Evolutionary conservation across 148 eudicot genomes (phyloP), one percentile per base, ranked within the genome.

Genomic region (Cornus florida): DNA sequence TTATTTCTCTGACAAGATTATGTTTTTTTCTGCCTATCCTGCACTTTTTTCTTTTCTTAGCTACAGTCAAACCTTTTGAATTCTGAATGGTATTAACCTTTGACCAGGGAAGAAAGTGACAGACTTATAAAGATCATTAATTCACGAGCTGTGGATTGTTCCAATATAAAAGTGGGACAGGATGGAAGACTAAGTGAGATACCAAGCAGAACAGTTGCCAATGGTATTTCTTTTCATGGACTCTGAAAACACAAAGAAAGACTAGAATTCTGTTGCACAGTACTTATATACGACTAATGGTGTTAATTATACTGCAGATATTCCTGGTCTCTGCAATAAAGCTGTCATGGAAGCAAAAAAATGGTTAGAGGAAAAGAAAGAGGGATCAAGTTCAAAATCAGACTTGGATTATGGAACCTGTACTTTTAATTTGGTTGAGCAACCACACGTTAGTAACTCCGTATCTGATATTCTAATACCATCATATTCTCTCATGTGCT

Each of bases 361-460:
- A 68, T 95, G 98, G 98, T 80, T 91, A 77, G 88, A 90, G 84
- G 92, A 93, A 72, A 93, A 88, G 88, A 92, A 86, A 73, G 80
- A 64, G 56, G 85, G 85, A 81, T 84, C 91, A 56, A 87, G 81
- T 69, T 86, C 90, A 70, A 88, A 83, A 83, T 74, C 78, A 72
- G 81, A 79, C 67, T 50, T 69, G 83, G 89, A 80, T 60, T 71
- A 70, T 73, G 86, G 82, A 75, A 77, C 72, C 76, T 76, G 43
- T 83, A 69, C 74, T 72, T 53, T 82, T 59, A 80, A 81, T 70
- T 74, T 82, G 69, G 83, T 76, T 14, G 67, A 82, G 82, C 71
- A 80, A 72, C 86, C 78, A 62, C 91, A 89, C 77, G 93, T 92
- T 69, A 43, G 89, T 88, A 69, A 72, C 81, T 68, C 50, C 77